Base-by-base conservation (phyloP, 345 rosid species). In the Hypericum androsaemum region DNA sequence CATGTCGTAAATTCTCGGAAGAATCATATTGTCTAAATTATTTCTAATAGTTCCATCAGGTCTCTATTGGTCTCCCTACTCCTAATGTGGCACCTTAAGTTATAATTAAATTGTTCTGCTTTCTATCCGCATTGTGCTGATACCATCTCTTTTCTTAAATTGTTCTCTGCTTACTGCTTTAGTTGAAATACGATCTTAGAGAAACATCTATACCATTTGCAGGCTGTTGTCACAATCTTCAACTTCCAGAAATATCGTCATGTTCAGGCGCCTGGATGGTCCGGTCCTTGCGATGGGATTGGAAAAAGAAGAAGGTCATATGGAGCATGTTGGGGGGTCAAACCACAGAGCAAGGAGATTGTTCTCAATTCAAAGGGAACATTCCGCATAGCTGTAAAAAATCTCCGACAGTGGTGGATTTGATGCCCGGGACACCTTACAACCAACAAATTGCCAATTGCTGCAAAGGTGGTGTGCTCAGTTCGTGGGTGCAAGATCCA, bases 181-280 rank as follows among this genome's bases (percentile, higher is more conserved):
- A 22, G 32, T 22, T 22, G 32, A 22, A 22, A 22, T 22, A 22
- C 32, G 32, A 22, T 22, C 32, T 22, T 22, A 22, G 32, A 22
- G 32, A 22, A 22, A 22, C 32, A 22, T 22, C 4, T 10, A 50
- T 46, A 44, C 43, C 39, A 67, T 58, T 55, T 37, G 56, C 60
- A 87, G 95, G 97, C 97, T 52, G 63, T 58, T 55, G 95, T 86
- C 40, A 78, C 80, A 5, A 67, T 90, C 8, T 80, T 58, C 69
- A 90, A 87, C 69, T 87, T 78, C 77, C 98, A 90, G 74, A 77
- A 76, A 59, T 90, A 78, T 65, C 90, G 96, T 48, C 98, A 87
- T 73, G 77, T 90, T 16, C 70, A 80, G 39, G 61, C 80, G 0
- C 98, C 97, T 0, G 96, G 97, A 44, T 86, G 97, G 97, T 53